Evolutionary conservation across 257 asterid genomes (phyloP), one percentile per base, ranked within the genome.

Genomic region (Marsdenia floribunda): DNA sequence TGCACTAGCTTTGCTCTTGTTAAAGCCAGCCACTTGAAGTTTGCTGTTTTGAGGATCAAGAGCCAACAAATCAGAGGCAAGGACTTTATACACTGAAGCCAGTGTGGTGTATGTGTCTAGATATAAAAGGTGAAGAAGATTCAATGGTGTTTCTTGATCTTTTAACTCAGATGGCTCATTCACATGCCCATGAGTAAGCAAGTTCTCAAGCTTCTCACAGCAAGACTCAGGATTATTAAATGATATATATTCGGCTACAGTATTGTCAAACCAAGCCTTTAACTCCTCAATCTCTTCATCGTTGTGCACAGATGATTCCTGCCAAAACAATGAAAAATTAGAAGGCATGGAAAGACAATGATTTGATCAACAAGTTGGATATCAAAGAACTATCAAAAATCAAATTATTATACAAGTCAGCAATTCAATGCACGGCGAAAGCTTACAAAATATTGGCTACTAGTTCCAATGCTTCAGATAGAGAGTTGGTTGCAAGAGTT

Each of bases 201-300:
- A 66, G 80, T 67, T 66, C 76, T 93, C 97, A n/a, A 93, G 93
- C 75, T 88, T 84, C 68, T 75, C 80, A 72, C 89, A 83, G 74
- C 96, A 88, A 46, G 79, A 77, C 47, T 71, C 73, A 49, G 90
- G 80, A 66, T 89, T 76, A 66, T 63, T 67, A 14, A 16, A 65
- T 47, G 86, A 77, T 57, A 93, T 80, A 77, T 88, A 93, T 68
- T 84, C 88, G 0, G 70, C 54, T 70, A 87, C 75, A 71, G 87
- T 82, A 55, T 81, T 82, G 47, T 85, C 83, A 47, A 82, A 68
- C 80, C 61, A 61, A 60, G 81, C 83, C 54, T 29, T 82, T 66
- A 87, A 52, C 63, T 77, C 78, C 76, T 80, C 79, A 26, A 76
- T 47, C 63, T 73, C 68, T 38, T 73, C 73, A 0, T 61, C 65